Evolutionary conservation across 768 basidiomycete species (phyloP).

Genomic region (Chalciporus sphaerocephalus): DNA sequence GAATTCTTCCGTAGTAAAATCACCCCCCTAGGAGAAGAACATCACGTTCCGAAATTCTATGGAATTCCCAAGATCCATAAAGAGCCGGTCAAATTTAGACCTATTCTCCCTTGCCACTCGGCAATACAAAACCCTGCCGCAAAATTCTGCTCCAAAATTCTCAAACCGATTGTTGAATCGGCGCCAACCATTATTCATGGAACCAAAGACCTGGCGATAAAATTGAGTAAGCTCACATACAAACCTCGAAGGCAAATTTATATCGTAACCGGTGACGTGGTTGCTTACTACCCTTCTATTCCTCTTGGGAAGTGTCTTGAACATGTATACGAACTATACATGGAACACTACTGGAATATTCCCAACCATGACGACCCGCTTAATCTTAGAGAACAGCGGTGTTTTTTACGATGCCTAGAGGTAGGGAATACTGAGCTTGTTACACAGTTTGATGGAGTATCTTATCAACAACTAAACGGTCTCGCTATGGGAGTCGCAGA

Average conservation of each 20-base stretch:
- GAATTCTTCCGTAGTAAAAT: not conserved
- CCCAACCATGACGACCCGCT: no score
- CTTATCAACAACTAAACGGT: slow-evolving; percentile 2
- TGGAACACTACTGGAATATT: not conserved
- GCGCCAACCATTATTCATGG: slow-evolving; percentile 8
- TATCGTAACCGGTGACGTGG: slow-evolving; percentile 8
- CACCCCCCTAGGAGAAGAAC: not conserved
- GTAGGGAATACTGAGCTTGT: not conserved
- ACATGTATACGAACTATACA: not conserved
- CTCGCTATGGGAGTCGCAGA: slow-evolving; percentile 11
- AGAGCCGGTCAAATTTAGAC: slow-evolving; percentile 3
- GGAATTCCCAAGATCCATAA: slow-evolving; percentile 16
- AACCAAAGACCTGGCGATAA: slow-evolving; percentile 10
- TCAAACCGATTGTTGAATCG: slow-evolving; percentile 6
- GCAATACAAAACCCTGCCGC: slow-evolving; percentile 1
- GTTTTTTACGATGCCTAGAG: not conserved
- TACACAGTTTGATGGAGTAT: not conserved
- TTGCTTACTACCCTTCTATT: slow-evolving; percentile 5
- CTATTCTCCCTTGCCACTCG: not conserved
- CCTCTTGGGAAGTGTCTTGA: not conserved
- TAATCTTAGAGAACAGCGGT: no score
- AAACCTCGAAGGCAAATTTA: not conserved
- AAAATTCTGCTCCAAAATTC: slow-evolving; percentile 2
- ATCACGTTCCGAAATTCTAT: slow-evolving; percentile 5
- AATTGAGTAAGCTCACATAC: slow-evolving; percentile 6